phyloP scores from a whole-genome alignment of 331 rosid genomes.

The Telfairia occidentalis region DNA sequence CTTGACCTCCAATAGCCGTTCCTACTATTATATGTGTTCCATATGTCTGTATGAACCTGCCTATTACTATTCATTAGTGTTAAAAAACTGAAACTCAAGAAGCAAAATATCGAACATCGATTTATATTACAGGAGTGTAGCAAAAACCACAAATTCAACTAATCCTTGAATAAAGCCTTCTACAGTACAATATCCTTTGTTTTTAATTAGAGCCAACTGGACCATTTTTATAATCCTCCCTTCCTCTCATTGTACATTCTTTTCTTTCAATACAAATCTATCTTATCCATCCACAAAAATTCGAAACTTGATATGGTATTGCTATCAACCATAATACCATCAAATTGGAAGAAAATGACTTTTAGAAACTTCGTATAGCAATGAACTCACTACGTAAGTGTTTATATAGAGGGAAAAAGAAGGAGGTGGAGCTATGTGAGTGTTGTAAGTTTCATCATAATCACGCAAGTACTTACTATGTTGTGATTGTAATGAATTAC shows the following conservation, averaged over 20 bases:
- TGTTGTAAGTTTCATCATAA: neutral
- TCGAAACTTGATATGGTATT: neutral
- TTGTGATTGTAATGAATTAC: neutral
- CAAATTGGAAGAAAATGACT: neutral
- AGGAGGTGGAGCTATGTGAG: neutral
- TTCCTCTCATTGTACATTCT: neutral
- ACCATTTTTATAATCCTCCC: neutral
- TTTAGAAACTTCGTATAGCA: neutral
- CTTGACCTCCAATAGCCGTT: conserved; percentile 96
- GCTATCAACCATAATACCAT: neutral
- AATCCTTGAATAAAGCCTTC: neutral
- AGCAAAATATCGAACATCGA: neutral
- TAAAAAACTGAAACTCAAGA: neutral
- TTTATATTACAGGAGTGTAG: neutral
- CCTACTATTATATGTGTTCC: conserved; percentile 91
- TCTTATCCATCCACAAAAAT: neutral
- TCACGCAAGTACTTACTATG: neutral
- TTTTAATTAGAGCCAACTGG: neutral
- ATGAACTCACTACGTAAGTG: neutral
- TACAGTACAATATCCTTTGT: neutral
- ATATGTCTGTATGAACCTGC: conserved; percentile 81
- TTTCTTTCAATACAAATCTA: neutral
- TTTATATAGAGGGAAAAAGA: neutral
- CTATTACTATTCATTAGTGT: conserved; percentile 48
- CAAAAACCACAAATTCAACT: neutral